Evolutionary conservation across 129 eudicot genomes (phyloP), one percentile per base, ranked within the genome.

Genomic region (Flaveria trinervia): DNA sequence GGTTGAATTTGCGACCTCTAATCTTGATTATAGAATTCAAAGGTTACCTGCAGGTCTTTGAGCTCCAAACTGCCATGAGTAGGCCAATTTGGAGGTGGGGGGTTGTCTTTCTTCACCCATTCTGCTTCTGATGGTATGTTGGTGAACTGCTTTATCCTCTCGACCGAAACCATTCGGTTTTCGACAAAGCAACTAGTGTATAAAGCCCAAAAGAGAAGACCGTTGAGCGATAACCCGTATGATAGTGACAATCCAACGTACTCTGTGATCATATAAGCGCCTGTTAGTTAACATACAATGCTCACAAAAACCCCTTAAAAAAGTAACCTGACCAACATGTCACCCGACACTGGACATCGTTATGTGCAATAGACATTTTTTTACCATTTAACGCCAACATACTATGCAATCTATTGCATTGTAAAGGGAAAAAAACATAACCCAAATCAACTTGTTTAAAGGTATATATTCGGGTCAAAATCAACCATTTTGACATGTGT

Each of bases 91-190:
- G 85, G 66, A 57, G 97, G 60, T 50, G 90, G 87, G 10, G 49
- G 72, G 22, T 18, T 75, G 17, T 83, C 83, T 14, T 70, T 26
- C 57, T 55, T 83, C 46, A 71, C 84, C 92, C 92, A 87, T 71
- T 81, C 75, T 10, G 97, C 97, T 84, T 92, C 97, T n/a, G 89
- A 83, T 51, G 85, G 90, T 61, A 89, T 82, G 45, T 41, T 69
- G 43, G 82, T 81, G 62, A 87, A 92, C 60, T 92, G 96, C 57
- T 87, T 87, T 28, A 89, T 74, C 75, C 97, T 89, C 77, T 92
- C 96, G 3, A 92, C 95, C 0, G 97, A 89, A 61, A 89, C 86
- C 92, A 92, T 92, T 62, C 82, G 79, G 80, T 92, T 92, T 76
- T 89, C 97, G 44, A 89, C 83, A 28, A 72, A 70, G 25, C 87